Base-by-base conservation (phyloP, 441 rosid species). In the Pelargonium cotyledonis region DNA sequence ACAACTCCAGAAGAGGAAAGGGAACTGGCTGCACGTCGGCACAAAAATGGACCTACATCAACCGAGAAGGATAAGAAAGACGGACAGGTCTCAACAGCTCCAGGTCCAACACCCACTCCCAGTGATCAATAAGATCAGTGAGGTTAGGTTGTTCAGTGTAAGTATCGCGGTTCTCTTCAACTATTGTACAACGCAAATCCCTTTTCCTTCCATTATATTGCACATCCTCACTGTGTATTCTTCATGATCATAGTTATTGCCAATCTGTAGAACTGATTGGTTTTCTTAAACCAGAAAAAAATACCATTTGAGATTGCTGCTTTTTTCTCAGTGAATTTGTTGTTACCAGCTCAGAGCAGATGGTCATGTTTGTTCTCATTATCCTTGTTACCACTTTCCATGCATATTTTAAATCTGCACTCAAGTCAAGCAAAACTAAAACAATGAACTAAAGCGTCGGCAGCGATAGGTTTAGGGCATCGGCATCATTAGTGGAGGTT, bases 11-110 rank as follows among this genome's bases (percentile, higher is more conserved):
- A 43, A n/a, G 90, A 87, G 49, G 67, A 85, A 3, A 85, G 88
- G 85, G 89, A 88, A 78, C 68, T 77, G 80, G 83, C 82, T 44
- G 75, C 77, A 61, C 80, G 77, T 63, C 57, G 46, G 73, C 84
- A 74, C 82, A 83, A 83, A 64, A 71, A 71, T 21, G 72, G 81
- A 40, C 49, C 79, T 29, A 0, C 18, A 31, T 60, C 64, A 60
- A 23, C 23, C 76, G 73, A 68, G 18, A 82, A 72, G 70, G 86
- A 80, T 18, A 80, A 75, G 77, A 82, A 80, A 75, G 87, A 84
- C 63, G 79, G 80, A 41, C 83, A 75, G 73, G 74, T 70, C 70
- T 70, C 81, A 12, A 67, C 73, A 21, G 75, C 55, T 66, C 80
- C 75, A 6, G 53, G 68, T 72, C 53, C 75, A 29, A 65, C 68